Percentiles rank a stretch among this genome's conserved stretches.
phyloP scores from a whole-genome alignment of 345 rosid species.

The Arabidopsis arenosa region DNA sequence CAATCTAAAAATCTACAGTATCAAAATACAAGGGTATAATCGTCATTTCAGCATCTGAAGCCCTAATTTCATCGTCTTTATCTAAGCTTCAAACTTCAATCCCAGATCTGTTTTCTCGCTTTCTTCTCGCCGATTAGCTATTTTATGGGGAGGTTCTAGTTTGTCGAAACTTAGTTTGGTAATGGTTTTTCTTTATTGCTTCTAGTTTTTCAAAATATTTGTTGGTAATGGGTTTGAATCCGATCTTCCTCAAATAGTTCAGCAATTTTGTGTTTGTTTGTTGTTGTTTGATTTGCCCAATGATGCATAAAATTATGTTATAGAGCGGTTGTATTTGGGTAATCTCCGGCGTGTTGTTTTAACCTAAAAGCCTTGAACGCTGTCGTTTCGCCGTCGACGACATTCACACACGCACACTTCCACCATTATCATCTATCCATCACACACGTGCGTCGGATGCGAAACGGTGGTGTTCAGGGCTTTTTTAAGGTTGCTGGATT shows the following conservation, averaged over 20 bases:
- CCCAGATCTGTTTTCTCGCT: background rate
- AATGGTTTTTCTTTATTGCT: too few species aligned
- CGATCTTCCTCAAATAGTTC: background rate
- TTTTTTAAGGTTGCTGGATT: conserved; percentile 46
- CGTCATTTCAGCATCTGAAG: background rate
- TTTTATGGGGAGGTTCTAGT: background rate
- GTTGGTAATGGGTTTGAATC: background rate
- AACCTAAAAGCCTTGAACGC: conserved; percentile 13
- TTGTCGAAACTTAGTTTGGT: background rate
- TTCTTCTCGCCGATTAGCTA: background rate
- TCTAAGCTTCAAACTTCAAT: background rate
- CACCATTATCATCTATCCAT: background rate
- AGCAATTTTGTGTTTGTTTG: too few species aligned
- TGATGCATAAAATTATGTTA: conserved; percentile 32
- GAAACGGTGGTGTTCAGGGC: conserved; percentile 20
- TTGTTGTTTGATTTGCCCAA: conserved; percentile 19
- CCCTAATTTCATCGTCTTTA: conserved; percentile 27
- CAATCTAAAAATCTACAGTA: background rate
- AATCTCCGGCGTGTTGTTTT: conserved; percentile 36
- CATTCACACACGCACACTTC: conserved; percentile 28
- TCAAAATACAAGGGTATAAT: background rate
- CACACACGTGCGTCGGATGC: conserved; percentile 16
- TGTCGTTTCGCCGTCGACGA: conserved; percentile 17
- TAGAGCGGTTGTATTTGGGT: conserved; percentile 47
- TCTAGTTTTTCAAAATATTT: background rate